Percentiles rank a stretch among this genome's conserved stretches.
Conservation (phyloP, 345 rosid species). For the Cardamine chenopodiifolia region DNA sequence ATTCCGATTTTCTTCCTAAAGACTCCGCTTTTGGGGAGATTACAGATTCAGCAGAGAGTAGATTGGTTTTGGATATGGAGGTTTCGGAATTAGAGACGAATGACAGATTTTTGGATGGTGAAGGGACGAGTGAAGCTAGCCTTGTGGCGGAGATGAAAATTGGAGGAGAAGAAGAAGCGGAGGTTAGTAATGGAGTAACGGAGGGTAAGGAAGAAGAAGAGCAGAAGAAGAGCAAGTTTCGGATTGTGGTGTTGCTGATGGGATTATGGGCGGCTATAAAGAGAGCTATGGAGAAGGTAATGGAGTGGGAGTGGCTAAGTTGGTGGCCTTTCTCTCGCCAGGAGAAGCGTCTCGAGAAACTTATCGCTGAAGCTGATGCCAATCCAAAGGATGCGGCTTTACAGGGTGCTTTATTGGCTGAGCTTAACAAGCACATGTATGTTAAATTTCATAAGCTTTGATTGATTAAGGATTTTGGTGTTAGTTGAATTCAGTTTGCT, state of each 20-base stretch:
- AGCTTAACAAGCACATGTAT: conserved; percentile 87
- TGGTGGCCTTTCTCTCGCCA: conserved; percentile 81
- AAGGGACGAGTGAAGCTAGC: conserved; percentile 28
- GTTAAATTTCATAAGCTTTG: neutral
- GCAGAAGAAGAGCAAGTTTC: conserved; percentile 44
- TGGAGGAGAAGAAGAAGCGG: conserved; percentile 25
- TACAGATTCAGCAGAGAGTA: conserved; percentile 23
- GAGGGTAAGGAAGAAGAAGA: conserved; percentile 34
- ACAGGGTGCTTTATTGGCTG: conserved; percentile 72
- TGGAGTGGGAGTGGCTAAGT: conserved; percentile 64
- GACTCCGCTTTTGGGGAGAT: conserved; percentile 16
- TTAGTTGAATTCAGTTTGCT: neutral
- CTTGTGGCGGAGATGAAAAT: conserved; percentile 12
- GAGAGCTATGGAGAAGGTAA: conserved; percentile 51
- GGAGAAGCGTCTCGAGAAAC: conserved; percentile 69
- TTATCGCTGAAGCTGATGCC: conserved; percentile 80
- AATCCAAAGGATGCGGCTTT: conserved; percentile 73
- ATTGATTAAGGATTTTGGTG: neutral
- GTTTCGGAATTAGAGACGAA: conserved; percentile 5
- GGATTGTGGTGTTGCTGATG: conserved; percentile 58
- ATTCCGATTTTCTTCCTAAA: conserved; percentile 42
- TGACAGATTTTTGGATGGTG: conserved; percentile 17
- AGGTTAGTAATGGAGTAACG: conserved; percentile 12
- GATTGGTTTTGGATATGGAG: conserved; percentile 31
- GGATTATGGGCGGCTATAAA: conserved; percentile 64